These are phyloP conservation scores for Aspergillus sp. DNA, from an alignment of 2,329 filamentous ascomycete genomes.

Conservation along the genomic window DNA sequence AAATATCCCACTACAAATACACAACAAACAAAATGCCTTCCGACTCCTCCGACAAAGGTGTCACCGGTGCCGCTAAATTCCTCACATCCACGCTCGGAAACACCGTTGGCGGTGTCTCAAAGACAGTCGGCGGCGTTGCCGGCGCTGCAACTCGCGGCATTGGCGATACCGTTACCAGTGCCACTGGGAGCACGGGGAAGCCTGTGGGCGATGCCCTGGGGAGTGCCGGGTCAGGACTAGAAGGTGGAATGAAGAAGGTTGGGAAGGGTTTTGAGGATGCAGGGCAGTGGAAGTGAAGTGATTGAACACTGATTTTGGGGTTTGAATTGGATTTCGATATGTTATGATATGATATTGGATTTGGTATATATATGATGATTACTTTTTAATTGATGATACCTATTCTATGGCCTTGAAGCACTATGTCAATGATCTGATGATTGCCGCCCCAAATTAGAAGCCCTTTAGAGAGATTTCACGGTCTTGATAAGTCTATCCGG, in stretches of 20 bases:
- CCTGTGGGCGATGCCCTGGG: conserved; percentile 58
- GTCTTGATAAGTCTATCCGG: background rate
- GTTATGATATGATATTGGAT: background rate
- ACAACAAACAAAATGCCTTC: conserved; percentile 2
- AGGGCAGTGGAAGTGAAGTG: conserved; percentile 50
- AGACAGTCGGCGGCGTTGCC: conserved; percentile 55
- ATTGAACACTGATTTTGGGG: background rate
- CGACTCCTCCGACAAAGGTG: conserved; percentile 35
- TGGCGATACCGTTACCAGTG: conserved; percentile 56
- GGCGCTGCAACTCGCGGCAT: conserved; percentile 59
- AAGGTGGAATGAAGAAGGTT: conserved; percentile 51
- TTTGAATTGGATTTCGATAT: background rate
- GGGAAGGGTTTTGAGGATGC: conserved; percentile 59
- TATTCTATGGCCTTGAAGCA: background rate
- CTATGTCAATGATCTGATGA: background rate
- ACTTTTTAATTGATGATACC: background rate
- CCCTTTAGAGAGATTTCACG: background rate
- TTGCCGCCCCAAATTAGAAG: background rate
- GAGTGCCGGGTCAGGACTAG: conserved; percentile 54
- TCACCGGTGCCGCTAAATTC: conserved; percentile 54
- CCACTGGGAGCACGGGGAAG: conserved; percentile 55
- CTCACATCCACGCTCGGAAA: conserved; percentile 58
- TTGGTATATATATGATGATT: background rate
- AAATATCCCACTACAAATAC: background rate
- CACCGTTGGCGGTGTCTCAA: conserved; percentile 54